phyloP scores from a whole-genome alignment of 192 early-diverging fungal species.

The Spinellus fusiger region DNA sequence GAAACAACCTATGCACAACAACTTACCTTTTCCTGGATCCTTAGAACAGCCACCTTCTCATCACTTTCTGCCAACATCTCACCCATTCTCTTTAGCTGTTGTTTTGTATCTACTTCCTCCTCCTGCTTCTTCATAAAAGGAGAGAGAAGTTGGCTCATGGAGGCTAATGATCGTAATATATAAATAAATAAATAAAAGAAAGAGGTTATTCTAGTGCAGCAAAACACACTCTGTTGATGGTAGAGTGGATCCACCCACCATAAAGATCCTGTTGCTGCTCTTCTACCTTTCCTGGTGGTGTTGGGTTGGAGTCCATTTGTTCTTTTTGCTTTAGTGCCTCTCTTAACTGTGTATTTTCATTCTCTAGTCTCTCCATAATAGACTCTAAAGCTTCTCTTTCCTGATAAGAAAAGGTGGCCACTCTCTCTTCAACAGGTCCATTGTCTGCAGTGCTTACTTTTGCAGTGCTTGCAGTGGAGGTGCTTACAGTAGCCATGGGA shows the following conservation, averaged over 20 bases:
- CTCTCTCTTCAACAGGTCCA: constrained; percentile 36
- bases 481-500: too few species aligned
- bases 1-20: not conserved
- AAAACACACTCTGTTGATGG: too few species aligned
- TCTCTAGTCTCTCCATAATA: constrained; percentile 26
- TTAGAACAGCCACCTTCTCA: constrained; percentile 32
- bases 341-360: constrained; percentile 12
- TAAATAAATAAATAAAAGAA: not conserved
- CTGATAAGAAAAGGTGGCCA: too few species aligned
- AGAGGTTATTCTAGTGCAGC: too few species aligned
- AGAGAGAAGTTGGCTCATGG: constrained; percentile 14
- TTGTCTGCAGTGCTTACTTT: constrained; percentile 17
- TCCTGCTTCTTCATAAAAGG: constrained; percentile 1
- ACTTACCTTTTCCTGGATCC: constrained; percentile 50
- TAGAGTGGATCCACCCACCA: not conserved
- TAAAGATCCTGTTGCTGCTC: not conserved
- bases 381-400: constrained; percentile 38
- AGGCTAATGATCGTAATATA: not conserved
- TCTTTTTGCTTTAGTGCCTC: not conserved
- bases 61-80: constrained; percentile 57
- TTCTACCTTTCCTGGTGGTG: not conserved
- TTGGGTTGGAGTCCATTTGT: not conserved
- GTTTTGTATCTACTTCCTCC: not conserved
- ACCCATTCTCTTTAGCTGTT: constrained; percentile 44
- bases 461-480: too few species aligned